A percentile compares a stretch with the other conserved stretches of the same genome.
phyloP scores from a whole-genome alignment of 305 asterid genomes.

The Coffea humblotiana region DNA sequence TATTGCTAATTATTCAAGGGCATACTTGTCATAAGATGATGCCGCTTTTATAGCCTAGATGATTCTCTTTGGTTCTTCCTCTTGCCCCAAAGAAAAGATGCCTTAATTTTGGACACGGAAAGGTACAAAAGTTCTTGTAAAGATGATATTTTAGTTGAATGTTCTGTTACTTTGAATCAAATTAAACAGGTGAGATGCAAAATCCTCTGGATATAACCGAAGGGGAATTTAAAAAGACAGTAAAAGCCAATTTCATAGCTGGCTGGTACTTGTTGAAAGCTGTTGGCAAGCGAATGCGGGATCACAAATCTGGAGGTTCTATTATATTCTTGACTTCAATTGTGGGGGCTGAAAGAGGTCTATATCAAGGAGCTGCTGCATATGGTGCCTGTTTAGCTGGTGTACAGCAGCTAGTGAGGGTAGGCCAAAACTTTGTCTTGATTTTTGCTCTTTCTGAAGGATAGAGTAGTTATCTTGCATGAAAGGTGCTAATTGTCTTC shows the following conservation, averaged over 20 bases:
- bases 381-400: slow-evolving; percentile 94
- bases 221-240: slow-evolving; percentile 73
- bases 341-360: slow-evolving; percentile 84
- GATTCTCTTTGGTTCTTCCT: background rate
- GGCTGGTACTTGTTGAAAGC: slow-evolving; percentile 86
- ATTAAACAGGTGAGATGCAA: slow-evolving; percentile 80
- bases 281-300: slow-evolving; percentile 67
- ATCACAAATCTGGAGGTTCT: slow-evolving; percentile 81
- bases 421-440: slow-evolving; percentile 29
- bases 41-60: background rate
- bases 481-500: background rate
- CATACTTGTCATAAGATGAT: background rate
- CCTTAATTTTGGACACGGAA: background rate
- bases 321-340: slow-evolving; percentile 71
- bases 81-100: background rate
- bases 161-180: background rate
- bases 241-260: slow-evolving; percentile 67
- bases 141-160: background rate
- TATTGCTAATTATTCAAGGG: background rate
- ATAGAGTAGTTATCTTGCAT: background rate
- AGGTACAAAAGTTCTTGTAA: background rate
- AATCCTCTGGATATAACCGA: slow-evolving; percentile 62
- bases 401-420: slow-evolving; percentile 84
- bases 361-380: slow-evolving; percentile 93
- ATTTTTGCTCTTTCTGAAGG: slow-evolving; percentile 2